These are phyloP conservation scores for Daldinia sp. DNA, from an alignment of 2,329 filamentous ascomycete genomes.

Conservation along the genomic window DNA sequence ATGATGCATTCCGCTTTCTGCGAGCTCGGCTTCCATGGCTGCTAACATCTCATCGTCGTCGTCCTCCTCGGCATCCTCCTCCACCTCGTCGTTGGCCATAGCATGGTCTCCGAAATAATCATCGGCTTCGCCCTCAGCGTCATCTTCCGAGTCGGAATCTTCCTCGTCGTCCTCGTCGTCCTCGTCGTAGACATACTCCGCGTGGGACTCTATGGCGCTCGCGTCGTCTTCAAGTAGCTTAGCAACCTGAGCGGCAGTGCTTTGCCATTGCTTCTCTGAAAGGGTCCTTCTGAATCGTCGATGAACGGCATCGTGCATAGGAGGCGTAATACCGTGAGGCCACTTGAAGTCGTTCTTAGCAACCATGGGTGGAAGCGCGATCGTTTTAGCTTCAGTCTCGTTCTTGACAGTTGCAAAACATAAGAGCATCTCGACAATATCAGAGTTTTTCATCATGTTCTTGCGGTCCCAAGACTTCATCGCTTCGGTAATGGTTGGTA, in stretches of 20 bases:
- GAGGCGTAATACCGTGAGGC: constrained; percentile 86
- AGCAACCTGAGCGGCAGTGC: constrained; percentile 82
- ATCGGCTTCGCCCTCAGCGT: constrained; percentile 60
- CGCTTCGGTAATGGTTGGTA: constrained; percentile 86
- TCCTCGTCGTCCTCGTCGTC: constrained; percentile 44
- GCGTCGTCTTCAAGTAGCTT: constrained; percentile 75
- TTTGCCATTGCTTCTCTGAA: constrained; percentile 83
- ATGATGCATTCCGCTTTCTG: constrained; percentile 39
- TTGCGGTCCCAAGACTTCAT: constrained; percentile 95
- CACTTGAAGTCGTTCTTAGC: constrained; percentile 72
- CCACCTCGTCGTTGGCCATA: constrained; percentile 53
- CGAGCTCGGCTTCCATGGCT: constrained; percentile 61
- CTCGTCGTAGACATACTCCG: constrained; percentile 70
- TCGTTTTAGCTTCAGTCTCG: constrained; percentile 71
- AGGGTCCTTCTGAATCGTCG: constrained; percentile 84
- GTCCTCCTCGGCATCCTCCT: constrained; percentile 45
- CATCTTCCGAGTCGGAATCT: constrained; percentile 47
- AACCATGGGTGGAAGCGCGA: constrained; percentile 75
- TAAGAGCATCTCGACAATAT: constrained; percentile 88
- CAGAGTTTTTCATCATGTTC: constrained; percentile 86
- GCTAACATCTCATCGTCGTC: constrained; percentile 53
- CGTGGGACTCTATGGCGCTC: constrained; percentile 65
- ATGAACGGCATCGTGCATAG: constrained; percentile 85
- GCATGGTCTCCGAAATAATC: constrained; percentile 49
- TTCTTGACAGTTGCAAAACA: constrained; percentile 73